Evolutionary conservation across 2,329 filamentous ascomycete species (phyloP), one percentile per base, ranked within the genome.

Genomic region (Lomentospora prolificans): DNA sequence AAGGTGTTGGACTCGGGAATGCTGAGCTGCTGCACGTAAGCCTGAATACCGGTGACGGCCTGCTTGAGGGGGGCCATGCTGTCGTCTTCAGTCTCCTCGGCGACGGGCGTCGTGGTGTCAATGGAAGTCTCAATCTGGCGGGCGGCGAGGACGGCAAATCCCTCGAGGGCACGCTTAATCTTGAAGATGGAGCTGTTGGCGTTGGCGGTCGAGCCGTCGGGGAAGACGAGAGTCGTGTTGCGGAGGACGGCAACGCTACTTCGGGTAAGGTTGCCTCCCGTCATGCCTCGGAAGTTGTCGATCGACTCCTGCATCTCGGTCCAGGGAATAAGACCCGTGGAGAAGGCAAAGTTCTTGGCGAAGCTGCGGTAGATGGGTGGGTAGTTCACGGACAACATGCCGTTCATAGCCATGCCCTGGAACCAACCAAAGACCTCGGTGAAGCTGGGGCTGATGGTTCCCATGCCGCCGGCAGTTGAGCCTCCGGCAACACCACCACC

Each of bases 1-100:
- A 97, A 97, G 1, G 90, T 90, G 72, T 96, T 95, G 51, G 88
- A 84, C 62, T 87, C 82, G 17, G 94, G 94, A 55, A 97, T 90
- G 46, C 82, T 84, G 57, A 96, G 80, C 67, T 91, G 78, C 66
- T 96, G 84, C n/a, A 85, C 86, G 64, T 87, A 95, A 28, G 82
- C 88, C 68, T 91, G 80, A 64, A 97, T 87, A 54, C 90, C 89
- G 51, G 81, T 78, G 31, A 95, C 87, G 3, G 75, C 73, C 14
- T 74, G 63, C 44, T 76, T 70, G 30, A 81, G 65, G 46, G 65
- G 60, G 55, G 64, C 53, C 24, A 60, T 58, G 17, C 60, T 60
- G 2, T 67, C 61, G 5, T 70, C 54, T 51, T 50, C 46, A 19
- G 9, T 12, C 57, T 67, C 59, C 55, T 28, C 51, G 41, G 59